phyloP scores from a whole-genome alignment of 805 yeast species.

The Zygoascus biomembranicola region DNA sequence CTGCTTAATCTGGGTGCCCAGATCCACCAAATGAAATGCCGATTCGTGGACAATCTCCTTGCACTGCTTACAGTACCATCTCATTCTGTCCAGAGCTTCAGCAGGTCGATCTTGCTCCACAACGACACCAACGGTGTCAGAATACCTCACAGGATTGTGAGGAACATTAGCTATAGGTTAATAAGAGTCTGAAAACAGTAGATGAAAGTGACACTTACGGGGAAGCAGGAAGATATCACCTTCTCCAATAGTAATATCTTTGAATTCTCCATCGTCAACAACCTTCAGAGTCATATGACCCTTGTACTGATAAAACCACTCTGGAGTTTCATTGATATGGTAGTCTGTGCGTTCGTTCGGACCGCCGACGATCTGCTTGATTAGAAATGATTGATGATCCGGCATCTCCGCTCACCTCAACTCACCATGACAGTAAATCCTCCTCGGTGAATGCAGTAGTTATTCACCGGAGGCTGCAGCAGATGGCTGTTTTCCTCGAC shows the following conservation, averaged over 20 bases:
- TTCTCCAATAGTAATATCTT: constrained; percentile 65
- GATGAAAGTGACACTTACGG: constrained; percentile 14
- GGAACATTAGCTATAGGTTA: constrained; percentile 53
- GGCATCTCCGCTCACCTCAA: constrained; percentile 5
- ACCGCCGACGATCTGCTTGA: constrained; percentile 66
- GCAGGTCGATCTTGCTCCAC: constrained; percentile 87
- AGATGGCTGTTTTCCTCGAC: constrained; percentile 64
- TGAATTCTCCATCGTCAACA: constrained; percentile 70
- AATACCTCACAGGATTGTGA: constrained; percentile 82
- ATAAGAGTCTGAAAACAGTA: too few species aligned
- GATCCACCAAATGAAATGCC: constrained; percentile 66
- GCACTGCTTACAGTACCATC: constrained; percentile 85
- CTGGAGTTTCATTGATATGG: constrained; percentile 91
- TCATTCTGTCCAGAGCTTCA: constrained; percentile 57
- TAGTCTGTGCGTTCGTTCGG: constrained; percentile 92
- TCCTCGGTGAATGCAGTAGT: constrained; percentile 81
- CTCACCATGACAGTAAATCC: constrained; percentile 81
- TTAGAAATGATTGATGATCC: background rate
- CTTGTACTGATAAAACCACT: constrained; percentile 81
- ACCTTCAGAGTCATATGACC: constrained; percentile 81
- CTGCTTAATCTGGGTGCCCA: constrained; percentile 81
- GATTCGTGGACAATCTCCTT: constrained; percentile 55
- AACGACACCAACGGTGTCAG: constrained; percentile 80
- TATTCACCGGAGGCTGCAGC: constrained; percentile 87
- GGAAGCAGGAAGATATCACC: constrained; percentile 88